A percentile compares a stretch with the other conserved stretches of the same genome.
Conservation (phyloP, 140 eudicot species). For the Anethum foeniculum region DNA sequence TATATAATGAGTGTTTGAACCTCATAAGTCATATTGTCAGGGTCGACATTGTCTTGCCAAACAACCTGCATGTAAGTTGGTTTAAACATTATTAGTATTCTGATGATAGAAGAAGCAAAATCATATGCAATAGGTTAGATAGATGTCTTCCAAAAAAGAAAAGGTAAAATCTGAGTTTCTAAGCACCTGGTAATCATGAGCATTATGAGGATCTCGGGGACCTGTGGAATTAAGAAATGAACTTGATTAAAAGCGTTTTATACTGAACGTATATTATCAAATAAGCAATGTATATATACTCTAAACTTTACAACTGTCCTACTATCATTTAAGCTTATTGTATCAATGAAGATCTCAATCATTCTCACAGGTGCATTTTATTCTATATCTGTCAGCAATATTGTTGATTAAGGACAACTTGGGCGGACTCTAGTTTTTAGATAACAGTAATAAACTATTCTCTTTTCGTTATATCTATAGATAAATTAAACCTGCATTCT, state of each 20-base stretch:
- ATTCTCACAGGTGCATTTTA: background rate
- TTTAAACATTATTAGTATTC: conserved; percentile 6
- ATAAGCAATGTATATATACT: background rate
- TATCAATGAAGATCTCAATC: background rate
- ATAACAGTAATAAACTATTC: background rate
- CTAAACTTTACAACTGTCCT: background rate
- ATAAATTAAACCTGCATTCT: background rate
- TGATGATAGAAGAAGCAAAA: background rate
- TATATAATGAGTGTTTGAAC: conserved; percentile 23
- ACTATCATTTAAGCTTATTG: background rate
- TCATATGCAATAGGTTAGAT: background rate
- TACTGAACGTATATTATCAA: background rate
- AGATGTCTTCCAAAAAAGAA: background rate
- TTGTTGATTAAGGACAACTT: background rate
- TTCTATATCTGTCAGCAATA: background rate
- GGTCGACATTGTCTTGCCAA: conserved; percentile 89
- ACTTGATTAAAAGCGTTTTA: background rate
- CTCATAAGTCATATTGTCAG: conserved; percentile 96
- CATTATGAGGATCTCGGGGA: conserved; percentile 53
- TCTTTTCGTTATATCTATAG: background rate
- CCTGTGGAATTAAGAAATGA: conserved; percentile 36
- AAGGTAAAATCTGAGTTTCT: conserved; percentile 1
- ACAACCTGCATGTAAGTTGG: conserved; percentile 48
- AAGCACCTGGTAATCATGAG: conserved; percentile 74
- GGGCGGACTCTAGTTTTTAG: background rate